Conservation (phyloP, 192 early-diverging fungal genomes). For the Funneliformis mosseae region DNA sequence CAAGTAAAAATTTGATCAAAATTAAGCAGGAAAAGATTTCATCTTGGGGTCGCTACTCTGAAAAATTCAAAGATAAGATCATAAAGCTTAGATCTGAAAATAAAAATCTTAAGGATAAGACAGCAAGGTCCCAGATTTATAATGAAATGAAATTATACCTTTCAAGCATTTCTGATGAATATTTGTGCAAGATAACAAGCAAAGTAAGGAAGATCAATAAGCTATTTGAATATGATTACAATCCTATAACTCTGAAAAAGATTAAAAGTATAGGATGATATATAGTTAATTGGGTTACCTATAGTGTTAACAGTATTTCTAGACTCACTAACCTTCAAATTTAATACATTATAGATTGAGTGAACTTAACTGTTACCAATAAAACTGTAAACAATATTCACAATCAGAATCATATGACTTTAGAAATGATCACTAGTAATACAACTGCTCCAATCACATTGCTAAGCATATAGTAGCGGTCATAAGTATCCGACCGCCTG, state of each 20-base stretch:
- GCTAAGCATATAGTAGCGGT: no score
- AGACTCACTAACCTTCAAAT: no score
- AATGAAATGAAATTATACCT: conserved; percentile 17
- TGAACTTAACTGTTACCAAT: conserved; percentile 6
- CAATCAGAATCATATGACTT: conserved; percentile 1
- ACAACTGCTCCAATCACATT: not conserved
- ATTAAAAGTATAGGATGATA: no score
- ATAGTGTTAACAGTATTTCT: no score
- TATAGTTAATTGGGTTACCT: no score
- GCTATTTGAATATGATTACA: not conserved
- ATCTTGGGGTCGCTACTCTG: conserved; percentile 13
- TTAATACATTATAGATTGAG: no score
- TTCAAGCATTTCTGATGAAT: conserved; percentile 19
- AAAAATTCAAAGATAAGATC: no score
- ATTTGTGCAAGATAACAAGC: conserved; percentile 18
- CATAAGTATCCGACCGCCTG: no score
- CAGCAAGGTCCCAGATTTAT: conserved; percentile 10
- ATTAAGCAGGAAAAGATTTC: conserved; percentile 14
- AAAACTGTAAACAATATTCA: not conserved
- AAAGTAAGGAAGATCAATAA: conserved; percentile 20
- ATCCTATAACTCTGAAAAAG: no score
- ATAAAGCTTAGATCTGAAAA: no score
- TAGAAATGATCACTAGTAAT: conserved; percentile 2
- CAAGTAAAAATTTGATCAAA: conserved; percentile 14
- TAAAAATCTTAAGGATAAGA: no score